phyloP scores from a whole-genome alignment of 2,329 filamentous ascomycete genomes.

The Pseudogymnoascus sp. region DNA sequence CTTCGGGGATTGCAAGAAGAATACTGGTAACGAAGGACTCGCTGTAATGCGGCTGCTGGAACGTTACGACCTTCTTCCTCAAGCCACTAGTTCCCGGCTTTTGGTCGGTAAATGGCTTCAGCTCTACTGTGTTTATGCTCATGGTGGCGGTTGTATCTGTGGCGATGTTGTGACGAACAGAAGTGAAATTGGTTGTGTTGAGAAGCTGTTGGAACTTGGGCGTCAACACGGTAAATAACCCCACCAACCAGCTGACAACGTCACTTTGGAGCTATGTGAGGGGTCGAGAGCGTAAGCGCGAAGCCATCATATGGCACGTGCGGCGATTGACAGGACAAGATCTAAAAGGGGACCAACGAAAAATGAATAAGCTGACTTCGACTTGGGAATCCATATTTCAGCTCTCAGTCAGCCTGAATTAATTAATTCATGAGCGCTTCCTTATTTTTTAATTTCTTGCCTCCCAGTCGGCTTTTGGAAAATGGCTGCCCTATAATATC shows the following conservation, averaged over 20 bases:
- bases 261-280: slow-evolving; percentile 7
- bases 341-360: not conserved
- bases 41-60: slow-evolving; percentile 91
- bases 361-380: not conserved
- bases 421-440: not conserved
- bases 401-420: not conserved
- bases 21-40: slow-evolving; percentile 94
- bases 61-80: slow-evolving; percentile 97
- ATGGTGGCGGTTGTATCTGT: slow-evolving; percentile 41
- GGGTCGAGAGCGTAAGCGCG: not conserved
- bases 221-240: slow-evolving; percentile 8
- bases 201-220: slow-evolving; percentile 1
- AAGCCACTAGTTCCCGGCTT: slow-evolving; percentile 98
- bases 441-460: slow-evolving; percentile 1
- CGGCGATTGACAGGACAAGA: slow-evolving; percentile 4
- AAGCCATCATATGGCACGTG: slow-evolving; percentile 5
- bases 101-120: slow-evolving; percentile 87
- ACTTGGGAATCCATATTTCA: not conserved
- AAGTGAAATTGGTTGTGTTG: slow-evolving; percentile 6
- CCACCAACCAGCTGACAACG: slow-evolving; percentile 5
- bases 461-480: slow-evolving; percentile 38
- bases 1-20: slow-evolving; percentile 92
- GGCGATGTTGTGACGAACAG: slow-evolving; percentile 11
- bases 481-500: slow-evolving; percentile 67
- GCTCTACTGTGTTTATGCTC: slow-evolving; percentile 70